Evolutionary conservation across 2,329 filamentous ascomycete genomes (phyloP).

Genomic region (Ophiostoma fasciatum): DNA sequence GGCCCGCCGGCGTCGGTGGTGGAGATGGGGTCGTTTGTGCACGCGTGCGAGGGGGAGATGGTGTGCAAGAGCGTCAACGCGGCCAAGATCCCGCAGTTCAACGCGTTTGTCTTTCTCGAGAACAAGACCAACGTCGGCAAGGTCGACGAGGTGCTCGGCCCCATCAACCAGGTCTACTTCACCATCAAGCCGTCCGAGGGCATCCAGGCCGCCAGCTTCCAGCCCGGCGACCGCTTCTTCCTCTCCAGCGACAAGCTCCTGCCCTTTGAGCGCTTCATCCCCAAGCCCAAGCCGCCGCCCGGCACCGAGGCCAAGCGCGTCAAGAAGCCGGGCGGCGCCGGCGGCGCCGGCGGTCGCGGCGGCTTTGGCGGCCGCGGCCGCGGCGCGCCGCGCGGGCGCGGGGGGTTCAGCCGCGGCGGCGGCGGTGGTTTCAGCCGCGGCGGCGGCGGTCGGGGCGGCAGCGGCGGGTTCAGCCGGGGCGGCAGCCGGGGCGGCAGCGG

Average conservation of each 20-base stretch:
- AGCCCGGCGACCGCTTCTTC: slow-evolving; percentile 93
- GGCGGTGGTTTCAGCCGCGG: slow-evolving; percentile 3
- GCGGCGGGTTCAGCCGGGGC: slow-evolving; percentile 17
- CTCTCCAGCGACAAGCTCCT: slow-evolving; percentile 90
- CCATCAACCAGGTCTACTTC: slow-evolving; percentile 96
- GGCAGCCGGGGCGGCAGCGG: slow-evolving; percentile 19
- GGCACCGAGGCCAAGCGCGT: slow-evolving; percentile 42
- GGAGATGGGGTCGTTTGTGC: slow-evolving; percentile 89
- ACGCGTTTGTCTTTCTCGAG: slow-evolving; percentile 95
- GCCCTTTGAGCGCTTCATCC: slow-evolving; percentile 89
- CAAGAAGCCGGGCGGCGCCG: slow-evolving; percentile 44
- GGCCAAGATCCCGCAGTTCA: slow-evolving; percentile 94
- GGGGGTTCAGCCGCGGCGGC: slow-evolving; percentile 13
- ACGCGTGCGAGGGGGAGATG: slow-evolving; percentile 95
- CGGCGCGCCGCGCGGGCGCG: slow-evolving; percentile 13
- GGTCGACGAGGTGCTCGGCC: slow-evolving; percentile 93
- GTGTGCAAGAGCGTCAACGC: slow-evolving; percentile 84
- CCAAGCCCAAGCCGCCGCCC: slow-evolving; percentile 67
- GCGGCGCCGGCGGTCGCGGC: slow-evolving; percentile 17
- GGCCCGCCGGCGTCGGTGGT: slow-evolving; percentile 48
- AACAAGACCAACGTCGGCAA: slow-evolving; percentile 96
- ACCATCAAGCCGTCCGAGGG: slow-evolving; percentile 95
- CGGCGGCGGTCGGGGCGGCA: slow-evolving; percentile 18
- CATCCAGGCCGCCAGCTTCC: slow-evolving; percentile 89
- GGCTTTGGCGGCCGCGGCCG: slow-evolving; percentile 17